Base-by-base conservation (phyloP, 352 stramenopile genomes). In the Pythium vanterpoolii region DNA sequence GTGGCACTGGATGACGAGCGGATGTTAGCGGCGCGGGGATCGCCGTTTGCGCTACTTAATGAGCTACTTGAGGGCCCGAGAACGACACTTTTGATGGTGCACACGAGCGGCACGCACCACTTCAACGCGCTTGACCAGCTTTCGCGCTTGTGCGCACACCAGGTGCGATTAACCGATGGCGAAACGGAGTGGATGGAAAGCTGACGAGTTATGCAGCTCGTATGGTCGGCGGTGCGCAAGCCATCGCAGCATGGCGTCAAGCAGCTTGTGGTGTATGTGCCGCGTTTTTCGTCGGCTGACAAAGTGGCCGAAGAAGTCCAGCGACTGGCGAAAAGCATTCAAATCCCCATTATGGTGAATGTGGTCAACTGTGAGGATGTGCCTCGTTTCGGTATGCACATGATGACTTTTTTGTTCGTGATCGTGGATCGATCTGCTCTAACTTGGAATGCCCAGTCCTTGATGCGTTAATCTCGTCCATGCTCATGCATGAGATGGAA, bases 91-190 rank as follows among this genome's bases (percentile, higher is more conserved):
- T 13, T 71, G 18, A 51, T 67, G 38, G 64, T 68, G 14, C 31
- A 46, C 16, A 42, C 56, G 40, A 34, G 30, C 8, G 56, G 57
- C 7, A 48, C 49, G 16, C 48, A 70, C 31, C 64, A 67, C 39
- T 72, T 74, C 46, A 72, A 79, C 60, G 55, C 68, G 14, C 46
- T 76, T 18, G 65, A 76, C 23, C 64, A 70, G 24, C 62, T 79
- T 21, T 58, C 62, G 10, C 62, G 59, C 10, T 9, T 66, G 42
- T 72, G 72, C 27, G 10, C 60, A n/a, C 47, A 69, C 14, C 50
- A 76, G 27, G 71, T 75, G 21, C 6, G 43, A 31, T n/a, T n/a
- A 31, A 24, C 27, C 24, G 7, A 18, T 46, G 21, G 38, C 10
- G 38, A 16, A 48, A 28, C 47, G 33, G 23, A 19, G 19, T 34